Evolutionary conservation across 306 rosid genomes (phyloP).

Genomic region (Luffa acutangula): DNA sequence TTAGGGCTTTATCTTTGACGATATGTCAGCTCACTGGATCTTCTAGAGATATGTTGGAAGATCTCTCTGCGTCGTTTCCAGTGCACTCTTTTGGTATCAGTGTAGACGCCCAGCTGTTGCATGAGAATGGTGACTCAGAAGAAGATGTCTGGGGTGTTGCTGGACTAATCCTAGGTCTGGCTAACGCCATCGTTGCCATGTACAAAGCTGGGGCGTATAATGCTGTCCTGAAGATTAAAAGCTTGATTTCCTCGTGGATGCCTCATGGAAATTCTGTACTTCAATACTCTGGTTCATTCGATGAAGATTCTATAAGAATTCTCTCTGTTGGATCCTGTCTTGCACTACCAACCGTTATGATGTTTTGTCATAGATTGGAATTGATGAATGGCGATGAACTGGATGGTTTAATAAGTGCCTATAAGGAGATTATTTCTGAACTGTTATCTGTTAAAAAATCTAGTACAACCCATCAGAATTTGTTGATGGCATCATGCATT

Average conservation of each 20-base stretch:
- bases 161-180: conserved; percentile 91
- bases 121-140: conserved; percentile 42
- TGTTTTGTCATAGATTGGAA: conserved; percentile 76
- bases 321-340: conserved; percentile 82
- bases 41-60: conserved; percentile 45
- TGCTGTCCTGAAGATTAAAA: conserved; percentile 63
- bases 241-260: conserved; percentile 61
- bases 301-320: conserved; percentile 28
- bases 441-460: conserved; percentile 48
- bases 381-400: conserved; percentile 55
- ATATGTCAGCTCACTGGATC: conserved; percentile 44
- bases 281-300: conserved; percentile 24
- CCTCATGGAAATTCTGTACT: conserved; percentile 36
- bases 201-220: conserved; percentile 63
- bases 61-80: conserved; percentile 46
- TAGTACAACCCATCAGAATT: conserved; percentile 43
- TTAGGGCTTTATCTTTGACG: conserved; percentile 39
- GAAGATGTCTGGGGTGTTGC: conserved; percentile 97
- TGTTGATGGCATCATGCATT: conserved; percentile 78
- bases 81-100: conserved; percentile 19
- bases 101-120: conserved; percentile 23
- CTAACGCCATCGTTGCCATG: conserved; percentile 51
- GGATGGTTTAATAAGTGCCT: conserved; percentile 41
- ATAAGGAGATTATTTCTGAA: conserved; percentile 58
- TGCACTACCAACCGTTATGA: conserved; percentile 64